Percentiles rank a stretch among this genome's conserved stretches.
Conservation (phyloP, 1,139 yeast genomes). For the Zygosaccharomyces sapae region DNA sequence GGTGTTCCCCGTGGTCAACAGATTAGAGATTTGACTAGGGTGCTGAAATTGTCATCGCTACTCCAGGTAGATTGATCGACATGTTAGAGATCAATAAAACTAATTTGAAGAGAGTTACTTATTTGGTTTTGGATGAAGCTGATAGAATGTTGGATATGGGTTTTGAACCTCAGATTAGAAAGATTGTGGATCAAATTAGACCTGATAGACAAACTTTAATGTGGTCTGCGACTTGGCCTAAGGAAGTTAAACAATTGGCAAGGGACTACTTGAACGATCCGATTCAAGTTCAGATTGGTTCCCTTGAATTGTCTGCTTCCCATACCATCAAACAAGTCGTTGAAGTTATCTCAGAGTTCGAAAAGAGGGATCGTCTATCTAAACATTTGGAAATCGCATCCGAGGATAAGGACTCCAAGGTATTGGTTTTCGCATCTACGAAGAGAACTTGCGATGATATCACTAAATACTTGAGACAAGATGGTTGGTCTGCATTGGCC, state of each 20-base stretch:
- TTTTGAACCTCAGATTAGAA: conserved; percentile 93
- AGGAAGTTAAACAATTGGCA: conserved; percentile 90
- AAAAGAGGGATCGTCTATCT: conserved; percentile 85
- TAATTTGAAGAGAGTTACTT: conserved; percentile 91
- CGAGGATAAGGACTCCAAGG: conserved; percentile 70
- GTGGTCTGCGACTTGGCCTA: conserved; percentile 99
- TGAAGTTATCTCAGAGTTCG: conserved; percentile 86
- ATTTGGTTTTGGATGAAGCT: conserved; percentile 95
- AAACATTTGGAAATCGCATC: conserved; percentile 84
- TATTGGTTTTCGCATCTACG: conserved; percentile 86
- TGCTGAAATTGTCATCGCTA: conserved; percentile 90
- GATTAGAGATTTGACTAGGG: conserved; percentile 94
- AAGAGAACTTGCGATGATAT: conserved; percentile 97
- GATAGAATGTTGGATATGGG: conserved; percentile 98
- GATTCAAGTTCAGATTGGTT: conserved; percentile 94
- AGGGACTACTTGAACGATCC: conserved; percentile 87
- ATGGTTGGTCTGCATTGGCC: conserved; percentile 99
- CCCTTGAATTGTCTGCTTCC: conserved; percentile 91
- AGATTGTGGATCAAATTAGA: conserved; percentile 90
- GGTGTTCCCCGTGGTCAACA: conserved; percentile 99
- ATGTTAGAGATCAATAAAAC: conserved; percentile 95
- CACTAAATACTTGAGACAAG: conserved; percentile 85
- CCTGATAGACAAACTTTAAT: conserved; percentile 97
- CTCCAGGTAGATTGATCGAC: conserved; percentile 98
- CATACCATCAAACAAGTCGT: conserved; percentile 93